Evolutionary conservation across 495 filamentous ascomycete genomes (phyloP).

Genomic region (Chaetomium fimeti): DNA sequence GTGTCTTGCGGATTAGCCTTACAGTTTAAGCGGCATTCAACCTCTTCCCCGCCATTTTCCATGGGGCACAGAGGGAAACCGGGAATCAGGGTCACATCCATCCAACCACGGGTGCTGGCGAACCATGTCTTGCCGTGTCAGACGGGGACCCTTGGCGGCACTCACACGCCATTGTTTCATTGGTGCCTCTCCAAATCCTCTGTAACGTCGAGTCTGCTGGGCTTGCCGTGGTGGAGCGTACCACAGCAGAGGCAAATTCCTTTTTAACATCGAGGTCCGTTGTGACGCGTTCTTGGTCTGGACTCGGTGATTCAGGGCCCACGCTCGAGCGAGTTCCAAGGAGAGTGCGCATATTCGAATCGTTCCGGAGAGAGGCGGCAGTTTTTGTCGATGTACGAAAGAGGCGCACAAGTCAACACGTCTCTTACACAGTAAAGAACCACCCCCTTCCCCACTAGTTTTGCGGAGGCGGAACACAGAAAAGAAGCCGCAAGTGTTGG

Average conservation of each 20-base stretch:
- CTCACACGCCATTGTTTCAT: constrained; percentile 16
- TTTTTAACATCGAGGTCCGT: constrained; percentile 1
- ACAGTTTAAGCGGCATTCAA: constrained; percentile 30
- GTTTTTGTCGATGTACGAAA: too few species aligned
- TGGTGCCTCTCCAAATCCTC: background rate
- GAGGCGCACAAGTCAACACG: too few species aligned
- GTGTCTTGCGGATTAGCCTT: constrained; percentile 26
- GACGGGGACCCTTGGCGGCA: constrained; percentile 28
- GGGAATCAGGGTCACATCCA: constrained; percentile 41
- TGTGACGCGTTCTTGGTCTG: constrained; percentile 5
- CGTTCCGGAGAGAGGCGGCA: too few species aligned
- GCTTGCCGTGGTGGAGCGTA: constrained; percentile 1
- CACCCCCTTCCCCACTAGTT: too few species aligned
- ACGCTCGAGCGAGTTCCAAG: too few species aligned
- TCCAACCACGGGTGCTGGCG: constrained; percentile 37
- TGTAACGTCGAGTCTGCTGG: constrained; percentile 3
- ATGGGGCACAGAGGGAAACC: constrained; percentile 36
- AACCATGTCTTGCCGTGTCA: constrained; percentile 26
- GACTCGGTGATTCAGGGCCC: background rate
- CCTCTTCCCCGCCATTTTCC: constrained; percentile 15
- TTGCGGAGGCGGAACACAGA: background rate
- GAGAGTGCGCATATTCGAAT: too few species aligned
- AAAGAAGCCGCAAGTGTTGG: background rate
- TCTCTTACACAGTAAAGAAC: too few species aligned
- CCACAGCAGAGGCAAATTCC: constrained; percentile 2